Base-by-base conservation (phyloP, 2,329 filamentous ascomycete species). In the Pseudogymnoascus verrucosus region DNA sequence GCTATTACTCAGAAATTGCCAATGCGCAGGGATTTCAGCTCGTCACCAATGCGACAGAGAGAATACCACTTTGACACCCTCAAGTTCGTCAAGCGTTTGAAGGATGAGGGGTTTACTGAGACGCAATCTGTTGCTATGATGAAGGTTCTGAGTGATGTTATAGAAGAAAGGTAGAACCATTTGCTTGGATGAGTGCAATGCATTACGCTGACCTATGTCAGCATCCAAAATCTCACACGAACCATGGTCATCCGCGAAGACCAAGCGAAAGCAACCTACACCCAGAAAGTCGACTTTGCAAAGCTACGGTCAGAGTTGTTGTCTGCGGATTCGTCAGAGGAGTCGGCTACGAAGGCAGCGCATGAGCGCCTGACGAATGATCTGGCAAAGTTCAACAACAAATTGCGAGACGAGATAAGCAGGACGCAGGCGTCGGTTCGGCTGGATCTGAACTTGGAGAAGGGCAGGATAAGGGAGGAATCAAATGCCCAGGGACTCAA, bases 1-100 rank as follows among this genome's bases (percentile, higher is more conserved):
- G n/a, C 39, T 51, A 47, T 51, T 44, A 51, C 60, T n/a, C 36
- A 34, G 5, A 64, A 68, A 37, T 64, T 62, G 11, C 51, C 51
- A 57, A 57, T 57, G 28, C 28, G 59, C 14, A 67, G 81, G 65
- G 77, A 79, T 0, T 93, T 97, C 74, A 89, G 92, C 74, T 83
- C 86, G 37, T 89, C 90, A 0, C 74, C 84, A 1, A 71, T 77
- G 39, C 82, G 79, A 61, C 74, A 76, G 62, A 85, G 89, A 68
- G 93, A 97, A 71, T 95, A 99, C 76, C 93, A 99, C 76, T 99
- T 99, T 74, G 95, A 99, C 77, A 99, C 95, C 0, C 84, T 99
- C 66, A 97, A 96, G 78, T 96, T 99, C 74, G 93, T 99, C 40
- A 91, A 96, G 77, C 84, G 91, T 62, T 80, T 99, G 42, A 88